Percentiles rank a stretch among this genome's conserved stretches.
Evolutionary conservation across 2,329 filamentous ascomycete genomes (phyloP).

Genomic region (Pezicula rhizophila): DNA sequence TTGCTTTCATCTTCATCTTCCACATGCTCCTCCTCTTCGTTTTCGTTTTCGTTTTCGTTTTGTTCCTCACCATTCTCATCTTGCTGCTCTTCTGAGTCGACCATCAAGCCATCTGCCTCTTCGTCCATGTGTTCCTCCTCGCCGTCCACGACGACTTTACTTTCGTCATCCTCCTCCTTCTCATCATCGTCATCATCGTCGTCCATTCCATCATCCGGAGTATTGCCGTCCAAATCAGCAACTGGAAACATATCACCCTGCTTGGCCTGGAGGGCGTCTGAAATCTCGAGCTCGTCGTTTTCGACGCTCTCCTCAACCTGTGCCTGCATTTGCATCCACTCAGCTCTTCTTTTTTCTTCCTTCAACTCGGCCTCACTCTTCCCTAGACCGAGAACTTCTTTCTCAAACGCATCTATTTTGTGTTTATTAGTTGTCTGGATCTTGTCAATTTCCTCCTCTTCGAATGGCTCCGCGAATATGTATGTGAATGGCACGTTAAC

Average conservation of each 20-base stretch:
- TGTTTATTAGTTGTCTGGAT: conserved; percentile 67
- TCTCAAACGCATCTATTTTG: conserved; percentile 64
- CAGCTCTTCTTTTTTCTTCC: conserved; percentile 16
- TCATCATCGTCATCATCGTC: conserved; percentile 4
- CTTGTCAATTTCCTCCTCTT: conserved; percentile 60
- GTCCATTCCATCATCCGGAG: conserved; percentile 2
- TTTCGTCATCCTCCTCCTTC: conserved; percentile 5
- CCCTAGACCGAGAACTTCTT: conserved; percentile 47
- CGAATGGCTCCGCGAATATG: conserved; percentile 82
- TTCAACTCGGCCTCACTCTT: conserved; percentile 26
- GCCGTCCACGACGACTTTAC: conserved; percentile 2
- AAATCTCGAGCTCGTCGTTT: conserved; percentile 20
- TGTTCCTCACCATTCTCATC: conserved; percentile 22
- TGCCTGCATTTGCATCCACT: conserved; percentile 25
- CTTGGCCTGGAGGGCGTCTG: conserved; percentile 2
- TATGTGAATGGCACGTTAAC: conserved; percentile 64
- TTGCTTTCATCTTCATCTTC: neutral
- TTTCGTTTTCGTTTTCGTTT: conserved; percentile 14
- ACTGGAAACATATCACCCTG: neutral
- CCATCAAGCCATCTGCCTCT: conserved; percentile 6
- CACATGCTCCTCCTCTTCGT: neutral
- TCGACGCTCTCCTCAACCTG: conserved; percentile 27
- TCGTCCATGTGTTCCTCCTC: conserved; percentile 8
- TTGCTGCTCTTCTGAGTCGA: conserved; percentile 21
- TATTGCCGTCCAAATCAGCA: conserved; percentile 4